Evolutionary conservation across 2,329 filamentous ascomycete genomes (phyloP).

Genomic region (Colletotrichum siamense): DNA sequence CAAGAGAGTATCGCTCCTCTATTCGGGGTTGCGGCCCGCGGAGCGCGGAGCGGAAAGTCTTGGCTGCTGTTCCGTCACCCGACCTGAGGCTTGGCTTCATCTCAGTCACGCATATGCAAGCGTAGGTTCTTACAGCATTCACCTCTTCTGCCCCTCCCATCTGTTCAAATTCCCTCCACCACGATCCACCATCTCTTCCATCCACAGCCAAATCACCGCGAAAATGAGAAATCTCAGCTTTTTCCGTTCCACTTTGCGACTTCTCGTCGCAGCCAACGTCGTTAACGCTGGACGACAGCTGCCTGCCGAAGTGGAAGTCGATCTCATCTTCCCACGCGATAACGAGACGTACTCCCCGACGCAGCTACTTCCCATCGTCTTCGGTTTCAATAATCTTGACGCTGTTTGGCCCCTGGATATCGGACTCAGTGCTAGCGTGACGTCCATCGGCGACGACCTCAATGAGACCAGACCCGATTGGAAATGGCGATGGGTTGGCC

Average conservation of each 20-base stretch:
- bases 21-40: not conserved
- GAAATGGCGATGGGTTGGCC: not conserved
- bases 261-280: not conserved
- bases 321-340: slow-evolving; percentile 30
- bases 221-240: not conserved
- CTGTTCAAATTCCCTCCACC: not conserved
- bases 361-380: slow-evolving; percentile 27
- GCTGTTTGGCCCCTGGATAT: slow-evolving; percentile 6
- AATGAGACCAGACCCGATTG: not conserved
- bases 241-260: not conserved
- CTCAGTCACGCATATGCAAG: not conserved
- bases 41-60: not conserved
- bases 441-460: not conserved
- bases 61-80: not conserved
- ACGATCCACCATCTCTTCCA: not conserved
- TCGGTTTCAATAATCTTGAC: slow-evolving; percentile 27
- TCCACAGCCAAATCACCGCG: not conserved
- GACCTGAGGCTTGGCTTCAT: not conserved
- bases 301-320: slow-evolving; percentile 10
- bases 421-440: not conserved
- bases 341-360: slow-evolving; percentile 29
- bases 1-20: not conserved
- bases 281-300: not conserved
- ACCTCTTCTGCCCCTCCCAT: not conserved
- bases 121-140: not conserved